These are phyloP conservation scores for Geranium rotundifolium DNA, from an alignment of 345 rosid species.

Conservation along the genomic window DNA sequence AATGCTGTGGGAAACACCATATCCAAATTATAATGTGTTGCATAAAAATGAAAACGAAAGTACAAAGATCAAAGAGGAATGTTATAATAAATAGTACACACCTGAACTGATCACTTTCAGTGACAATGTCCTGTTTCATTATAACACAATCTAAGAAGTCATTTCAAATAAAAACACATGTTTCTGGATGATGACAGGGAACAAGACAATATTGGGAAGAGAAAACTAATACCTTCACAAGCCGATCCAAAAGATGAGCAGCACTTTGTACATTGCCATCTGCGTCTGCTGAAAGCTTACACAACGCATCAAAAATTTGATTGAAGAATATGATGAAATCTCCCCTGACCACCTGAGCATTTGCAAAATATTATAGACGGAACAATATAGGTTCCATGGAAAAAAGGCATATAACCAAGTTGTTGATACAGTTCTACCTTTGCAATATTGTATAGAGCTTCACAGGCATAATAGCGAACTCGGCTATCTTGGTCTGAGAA, in stretches of 20 bases:
- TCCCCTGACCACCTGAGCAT: slow-evolving; percentile 88
- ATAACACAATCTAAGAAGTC: slow-evolving; percentile 13
- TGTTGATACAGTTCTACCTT: slow-evolving; percentile 37
- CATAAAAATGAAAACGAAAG: neutral
- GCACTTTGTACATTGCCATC: slow-evolving; percentile 98
- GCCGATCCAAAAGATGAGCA: slow-evolving; percentile 96
- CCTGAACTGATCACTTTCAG: slow-evolving; percentile 99
- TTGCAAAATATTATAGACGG: slow-evolving; percentile 5
- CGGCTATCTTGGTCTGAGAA: slow-evolving; percentile 94
- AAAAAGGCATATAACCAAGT: neutral
- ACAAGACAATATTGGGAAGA: neutral
- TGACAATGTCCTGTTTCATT: slow-evolving; percentile 89
- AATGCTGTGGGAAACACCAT: slow-evolving; percentile 44
- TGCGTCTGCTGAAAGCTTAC: slow-evolving; percentile 95
- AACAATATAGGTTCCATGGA: neutral
- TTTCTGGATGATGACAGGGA: neutral
- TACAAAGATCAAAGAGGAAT: slow-evolving; percentile 3
- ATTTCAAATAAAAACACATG: slow-evolving; percentile 8
- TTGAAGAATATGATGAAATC: slow-evolving; percentile 93
- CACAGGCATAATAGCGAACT: slow-evolving; percentile 98
- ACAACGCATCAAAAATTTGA: slow-evolving; percentile 86
- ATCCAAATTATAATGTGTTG: neutral
- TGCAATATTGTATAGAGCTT: slow-evolving; percentile 97
- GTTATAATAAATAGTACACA: slow-evolving; percentile 13
- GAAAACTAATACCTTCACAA: slow-evolving; percentile 60